These are phyloP conservation scores for Diplotaxis tenuifolia DNA, from an alignment of 345 rosid species.

Conservation along the genomic window DNA sequence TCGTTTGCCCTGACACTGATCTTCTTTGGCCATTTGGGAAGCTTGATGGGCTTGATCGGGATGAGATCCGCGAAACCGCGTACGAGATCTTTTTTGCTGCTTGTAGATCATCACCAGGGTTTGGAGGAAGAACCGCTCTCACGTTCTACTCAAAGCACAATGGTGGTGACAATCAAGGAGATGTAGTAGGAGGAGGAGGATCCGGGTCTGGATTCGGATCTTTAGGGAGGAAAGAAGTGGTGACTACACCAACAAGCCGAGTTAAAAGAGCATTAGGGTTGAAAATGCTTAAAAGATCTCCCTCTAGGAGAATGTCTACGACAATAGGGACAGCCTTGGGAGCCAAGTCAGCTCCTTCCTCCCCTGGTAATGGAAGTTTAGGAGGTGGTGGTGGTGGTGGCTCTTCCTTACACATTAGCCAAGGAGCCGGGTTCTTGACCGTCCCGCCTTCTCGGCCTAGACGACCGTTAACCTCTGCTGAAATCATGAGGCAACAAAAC, in stretches of 20 bases:
- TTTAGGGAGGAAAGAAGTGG: constrained; percentile 49
- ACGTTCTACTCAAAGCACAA: constrained; percentile 57
- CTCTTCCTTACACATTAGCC: constrained; percentile 32
- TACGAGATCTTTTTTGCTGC: constrained; percentile 87
- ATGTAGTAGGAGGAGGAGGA: constrained; percentile 41
- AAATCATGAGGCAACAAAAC: constrained; percentile 93
- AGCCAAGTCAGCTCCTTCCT: constrained; percentile 48
- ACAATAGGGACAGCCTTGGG: constrained; percentile 14
- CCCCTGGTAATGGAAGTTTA: constrained; percentile 44
- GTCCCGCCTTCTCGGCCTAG: constrained; percentile 47
- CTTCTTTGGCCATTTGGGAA: constrained; percentile 75
- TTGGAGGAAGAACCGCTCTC: constrained; percentile 67
- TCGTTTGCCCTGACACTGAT: constrained; percentile 39
- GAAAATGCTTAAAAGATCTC: constrained; percentile 70
- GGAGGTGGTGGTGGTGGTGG: constrained; percentile 10
- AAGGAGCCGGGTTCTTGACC: constrained; percentile 42
- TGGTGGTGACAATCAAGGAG: constrained; percentile 35
- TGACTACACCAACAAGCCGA: constrained; percentile 65
- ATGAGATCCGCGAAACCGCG: constrained; percentile 76
- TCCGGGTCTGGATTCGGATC: constrained; percentile 35
- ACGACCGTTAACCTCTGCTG: constrained; percentile 83
- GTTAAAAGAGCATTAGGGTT: constrained; percentile 73
- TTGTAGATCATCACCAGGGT: constrained; percentile 85
- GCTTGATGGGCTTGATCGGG: constrained; percentile 51
- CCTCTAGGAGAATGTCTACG: constrained; percentile 60